phyloP scores from a whole-genome alignment of 2,329 filamentous ascomycete species.

The Keithomyces neogunnii region DNA sequence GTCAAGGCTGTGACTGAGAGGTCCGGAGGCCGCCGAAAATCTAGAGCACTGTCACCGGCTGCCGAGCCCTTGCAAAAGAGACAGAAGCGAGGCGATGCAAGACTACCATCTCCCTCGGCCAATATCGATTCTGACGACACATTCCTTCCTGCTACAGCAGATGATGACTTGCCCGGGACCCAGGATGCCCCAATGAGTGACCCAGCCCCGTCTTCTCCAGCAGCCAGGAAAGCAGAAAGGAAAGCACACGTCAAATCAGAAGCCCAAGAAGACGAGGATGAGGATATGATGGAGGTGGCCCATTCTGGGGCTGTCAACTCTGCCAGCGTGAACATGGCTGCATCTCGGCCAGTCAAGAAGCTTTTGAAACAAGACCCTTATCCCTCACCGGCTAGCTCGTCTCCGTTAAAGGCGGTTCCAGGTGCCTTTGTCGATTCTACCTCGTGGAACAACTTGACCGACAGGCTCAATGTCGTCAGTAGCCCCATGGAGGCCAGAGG shows the following conservation, averaged over 20 bases:
- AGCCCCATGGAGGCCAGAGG: conserved; percentile 57
- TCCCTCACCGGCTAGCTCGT: conserved; percentile 68
- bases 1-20: conserved; percentile 52
- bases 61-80: conserved; percentile 48
- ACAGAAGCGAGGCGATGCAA: conserved; percentile 43
- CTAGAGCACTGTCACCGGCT: conserved; percentile 71
- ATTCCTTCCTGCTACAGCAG: conserved; percentile 48
- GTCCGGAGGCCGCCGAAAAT: conserved; percentile 68
- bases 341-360: conserved; percentile 64
- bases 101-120: conserved; percentile 33
- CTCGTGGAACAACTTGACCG: conserved; percentile 81
- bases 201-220: conserved; percentile 76
- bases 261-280: conserved; percentile 59
- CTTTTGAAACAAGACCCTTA: conserved; percentile 58
- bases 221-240: conserved; percentile 67
- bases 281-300: conserved; percentile 81
- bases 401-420: conserved; percentile 50
- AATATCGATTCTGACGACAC: conserved; percentile 46
- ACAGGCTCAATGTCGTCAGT: conserved; percentile 76
- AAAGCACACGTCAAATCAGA: conserved; percentile 48
- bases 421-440: conserved; percentile 63
- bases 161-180: conserved; percentile 47
- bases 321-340: conserved; percentile 75
- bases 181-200: conserved; percentile 72
- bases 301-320: conserved; percentile 62